Evolutionary conservation across 495 filamentous ascomycete species (phyloP), one percentile per base, ranked within the genome.

Genomic region (Penicillium silybi): DNA sequence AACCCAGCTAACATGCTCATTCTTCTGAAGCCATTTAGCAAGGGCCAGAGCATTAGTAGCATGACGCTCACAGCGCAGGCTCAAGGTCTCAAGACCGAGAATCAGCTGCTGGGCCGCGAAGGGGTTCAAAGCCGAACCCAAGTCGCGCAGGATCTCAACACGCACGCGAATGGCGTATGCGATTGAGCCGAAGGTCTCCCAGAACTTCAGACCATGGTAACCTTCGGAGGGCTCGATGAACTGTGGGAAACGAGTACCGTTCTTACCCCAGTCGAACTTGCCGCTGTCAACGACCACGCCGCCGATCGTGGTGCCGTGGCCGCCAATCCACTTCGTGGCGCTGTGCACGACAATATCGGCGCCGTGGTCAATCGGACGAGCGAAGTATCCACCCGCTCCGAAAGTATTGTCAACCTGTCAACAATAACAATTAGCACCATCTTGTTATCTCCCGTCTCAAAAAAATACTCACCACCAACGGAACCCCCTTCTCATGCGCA

Each of bases 321-420:
- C 93, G 35, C 93, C 93, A 45, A 98, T 97, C 93, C 93, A 98
- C 70, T 98, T 98, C 17, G 93, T 98, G 10, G 93, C 92, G 27
- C 86, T 91, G 75, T 97, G 91, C 9, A 97, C 90, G 41, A 98
- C 82, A 50, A 98, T 96, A 61, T 98, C 93, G 45, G 87, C 89
- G 39, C 95, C 95, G 67, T 95, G 87, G 6, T 95, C 86, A 61
- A 98, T 93, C 18, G 95, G 95, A 1, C 87, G 85, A 50, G 84
- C 76, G 61, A 90, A 92, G 79, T 88, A 97, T 26, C 93, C 95
- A 48, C 95, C 95, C 15, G 95, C 95, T 18, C 93, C 93, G 59
- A 98, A 98, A 10, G 93, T 97, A 72, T 98, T 98, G 71, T 98
- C 93, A 23, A 93, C 84, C 86, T 88, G 46, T 13, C 13, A 13